Conservation (phyloP, 495 filamentous ascomycete genomes). For the Xylaria intraflava region DNA sequence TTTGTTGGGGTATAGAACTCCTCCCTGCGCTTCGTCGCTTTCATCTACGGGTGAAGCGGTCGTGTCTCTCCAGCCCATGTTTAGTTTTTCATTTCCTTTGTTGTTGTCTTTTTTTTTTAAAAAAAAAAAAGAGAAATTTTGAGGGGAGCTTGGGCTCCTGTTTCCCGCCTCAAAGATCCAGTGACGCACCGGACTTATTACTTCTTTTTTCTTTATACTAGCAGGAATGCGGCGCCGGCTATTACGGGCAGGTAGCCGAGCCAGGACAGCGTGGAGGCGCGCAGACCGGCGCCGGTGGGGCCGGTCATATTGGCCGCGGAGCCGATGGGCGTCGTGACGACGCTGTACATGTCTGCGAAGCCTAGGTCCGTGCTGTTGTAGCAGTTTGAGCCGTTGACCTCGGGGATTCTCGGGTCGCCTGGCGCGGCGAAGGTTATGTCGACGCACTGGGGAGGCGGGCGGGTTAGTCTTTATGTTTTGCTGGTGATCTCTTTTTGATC, state of each 20-base stretch:
- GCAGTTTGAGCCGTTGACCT: constrained; percentile 75
- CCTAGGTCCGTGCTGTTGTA: constrained; percentile 70
- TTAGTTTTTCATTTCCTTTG: no score
- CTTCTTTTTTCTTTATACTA: constrained; percentile 1
- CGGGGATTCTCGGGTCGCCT: constrained; percentile 52
- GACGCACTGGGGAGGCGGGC: constrained; percentile 60
- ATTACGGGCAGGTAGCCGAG: constrained; percentile 33
- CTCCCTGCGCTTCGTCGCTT: no score
- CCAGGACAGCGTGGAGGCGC: constrained; percentile 15
- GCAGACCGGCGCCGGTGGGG: constrained; percentile 12
- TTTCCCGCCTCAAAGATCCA: no score
- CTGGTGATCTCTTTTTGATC: not conserved
- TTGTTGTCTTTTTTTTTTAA: no score
- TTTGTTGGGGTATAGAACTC: no score
- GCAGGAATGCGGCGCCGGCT: constrained; percentile 1
- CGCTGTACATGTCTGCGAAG: constrained; percentile 70
- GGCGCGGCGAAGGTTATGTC: constrained; percentile 75
- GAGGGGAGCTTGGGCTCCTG: no score
- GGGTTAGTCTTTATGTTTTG: constrained; percentile 12
- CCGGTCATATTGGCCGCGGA: constrained; percentile 25
- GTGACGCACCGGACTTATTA: no score
- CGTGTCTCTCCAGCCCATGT: no score
- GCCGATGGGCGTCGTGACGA: constrained; percentile 34
- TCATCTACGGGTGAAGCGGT: no score
- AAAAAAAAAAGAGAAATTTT: no score